Evolutionary conservation across 1,284 basidiomycete species (phyloP).

Genomic region (Melampsora medusae): DNA sequence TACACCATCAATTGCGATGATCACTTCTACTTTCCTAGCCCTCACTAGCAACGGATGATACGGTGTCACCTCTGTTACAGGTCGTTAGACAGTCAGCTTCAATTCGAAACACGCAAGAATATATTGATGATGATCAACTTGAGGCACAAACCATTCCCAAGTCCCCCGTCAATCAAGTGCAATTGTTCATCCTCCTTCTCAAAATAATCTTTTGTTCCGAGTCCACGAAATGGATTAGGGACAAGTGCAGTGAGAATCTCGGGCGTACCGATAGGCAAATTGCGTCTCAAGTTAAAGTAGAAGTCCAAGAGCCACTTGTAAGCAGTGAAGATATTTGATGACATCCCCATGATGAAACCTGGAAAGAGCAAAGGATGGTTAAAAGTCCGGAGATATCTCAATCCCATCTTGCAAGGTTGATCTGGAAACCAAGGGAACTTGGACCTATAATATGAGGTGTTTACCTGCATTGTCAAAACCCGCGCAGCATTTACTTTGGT

Average conservation of each 20-base stretch:
- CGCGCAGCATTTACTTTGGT: conserved; percentile 12
- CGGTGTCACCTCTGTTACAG: conserved; percentile 32
- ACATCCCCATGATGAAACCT: conserved; percentile 39
- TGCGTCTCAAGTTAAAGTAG: conserved; percentile 21
- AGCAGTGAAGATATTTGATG: conserved; percentile 40
- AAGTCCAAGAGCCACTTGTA: conserved; percentile 15
- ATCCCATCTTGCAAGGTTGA: no score
- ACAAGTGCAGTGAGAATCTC: conserved; percentile 24
- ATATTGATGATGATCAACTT: background rate
- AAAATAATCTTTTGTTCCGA: conserved; percentile 20
- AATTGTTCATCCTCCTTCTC: conserved; percentile 18
- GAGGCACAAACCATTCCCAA: conserved; percentile 28
- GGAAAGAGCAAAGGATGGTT: no score
- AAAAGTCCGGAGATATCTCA: no score
- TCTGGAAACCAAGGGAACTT: no score
- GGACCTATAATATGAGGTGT: no score
- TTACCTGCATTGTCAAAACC: conserved; percentile 34
- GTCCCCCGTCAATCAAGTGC: conserved; percentile 32
- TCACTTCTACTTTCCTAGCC: conserved; percentile 24
- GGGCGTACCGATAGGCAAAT: conserved; percentile 17
- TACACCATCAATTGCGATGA: conserved; percentile 42
- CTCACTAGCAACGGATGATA: conserved; percentile 27
- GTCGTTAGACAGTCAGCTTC: background rate
- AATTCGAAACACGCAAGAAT: background rate
- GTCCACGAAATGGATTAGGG: conserved; percentile 38